A percentile compares a stretch with the other conserved stretches of the same genome.
Evolutionary conservation across 225 moss, liverwort and hornwort genomes (phyloP).

Genomic region (Physcomitrellopsis africana): DNA sequence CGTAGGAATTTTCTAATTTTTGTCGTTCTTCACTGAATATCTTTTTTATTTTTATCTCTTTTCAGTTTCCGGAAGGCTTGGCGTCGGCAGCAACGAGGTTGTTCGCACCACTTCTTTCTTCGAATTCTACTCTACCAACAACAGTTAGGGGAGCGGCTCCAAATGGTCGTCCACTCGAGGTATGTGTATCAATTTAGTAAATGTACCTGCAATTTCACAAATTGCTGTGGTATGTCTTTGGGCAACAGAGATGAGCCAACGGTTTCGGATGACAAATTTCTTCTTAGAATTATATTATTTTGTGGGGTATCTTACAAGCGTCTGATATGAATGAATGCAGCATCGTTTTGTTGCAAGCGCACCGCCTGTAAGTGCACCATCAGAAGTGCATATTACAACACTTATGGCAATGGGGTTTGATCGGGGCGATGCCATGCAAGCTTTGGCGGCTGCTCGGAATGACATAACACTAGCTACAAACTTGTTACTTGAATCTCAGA

Average conservation of each 20-base stretch:
- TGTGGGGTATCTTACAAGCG: conserved; percentile 14
- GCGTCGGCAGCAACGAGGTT: conserved; percentile 68
- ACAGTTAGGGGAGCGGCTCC: conserved; percentile 49
- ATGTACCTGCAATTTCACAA: neutral
- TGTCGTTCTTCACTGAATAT: neutral
- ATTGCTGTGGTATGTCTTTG: neutral
- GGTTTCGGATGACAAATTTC: neutral
- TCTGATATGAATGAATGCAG: conserved; percentile 43
- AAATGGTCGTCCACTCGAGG: conserved; percentile 68
- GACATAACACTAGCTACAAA: conserved; percentile 82
- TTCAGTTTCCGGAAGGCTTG: conserved; percentile 80
- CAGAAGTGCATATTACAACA: conserved; percentile 76
- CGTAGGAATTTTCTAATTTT: neutral
- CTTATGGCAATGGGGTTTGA: conserved; percentile 95
- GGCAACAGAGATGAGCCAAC: neutral
- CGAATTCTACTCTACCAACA: conserved; percentile 65
- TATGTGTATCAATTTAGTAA: conserved; percentile 23
- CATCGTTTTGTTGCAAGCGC: conserved; percentile 75
- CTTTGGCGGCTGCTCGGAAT: conserved; percentile 77
- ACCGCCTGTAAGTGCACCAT: conserved; percentile 57
- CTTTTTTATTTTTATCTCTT: neutral
- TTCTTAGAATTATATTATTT: neutral
- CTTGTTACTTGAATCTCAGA: conserved; percentile 85
- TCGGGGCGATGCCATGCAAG: conserved; percentile 74
- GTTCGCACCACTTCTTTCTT: conserved; percentile 80